Evolutionary conservation across 768 basidiomycete species (phyloP).

Genomic region (Tephrocybe sp.): DNA sequence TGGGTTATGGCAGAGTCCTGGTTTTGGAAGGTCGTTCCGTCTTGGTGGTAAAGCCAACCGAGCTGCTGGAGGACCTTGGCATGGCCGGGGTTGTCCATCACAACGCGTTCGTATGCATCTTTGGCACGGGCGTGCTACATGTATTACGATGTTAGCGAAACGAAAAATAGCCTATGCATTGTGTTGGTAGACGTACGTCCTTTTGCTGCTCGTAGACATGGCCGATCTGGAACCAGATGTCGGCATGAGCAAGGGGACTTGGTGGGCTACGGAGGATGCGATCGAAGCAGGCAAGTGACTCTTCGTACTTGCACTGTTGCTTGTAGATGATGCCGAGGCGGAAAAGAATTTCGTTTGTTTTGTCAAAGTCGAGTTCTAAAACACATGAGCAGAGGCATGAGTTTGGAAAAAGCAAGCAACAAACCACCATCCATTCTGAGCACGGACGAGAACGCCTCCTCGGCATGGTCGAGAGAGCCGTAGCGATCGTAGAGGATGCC

Average conservation of each 20-base stretch:
- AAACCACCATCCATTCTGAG: constrained; percentile 98
- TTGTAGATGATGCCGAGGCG: constrained; percentile 99
- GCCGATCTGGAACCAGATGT: constrained; percentile 99
- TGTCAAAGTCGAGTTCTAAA: constrained; percentile 86
- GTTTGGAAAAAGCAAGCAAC: too few species aligned
- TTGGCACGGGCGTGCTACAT: constrained; percentile 83
- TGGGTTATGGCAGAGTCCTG: constrained; percentile 93
- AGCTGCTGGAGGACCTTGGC: constrained; percentile 98
- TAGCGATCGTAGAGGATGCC: constrained; percentile 99
- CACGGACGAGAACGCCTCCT: constrained; percentile 96
- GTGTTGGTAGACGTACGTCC: constrained; percentile 59
- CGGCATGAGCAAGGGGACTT: constrained; percentile 91
- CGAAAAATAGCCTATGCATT: neutral
- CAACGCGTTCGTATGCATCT: constrained; percentile 95
- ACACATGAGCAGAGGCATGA: constrained; percentile 20
- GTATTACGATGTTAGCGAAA: neutral
- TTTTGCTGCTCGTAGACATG: constrained; percentile 98
- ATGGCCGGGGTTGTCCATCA: constrained; percentile 89
- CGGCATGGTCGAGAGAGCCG: constrained; percentile 96
- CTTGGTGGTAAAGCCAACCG: constrained; percentile 97
- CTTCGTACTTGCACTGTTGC: constrained; percentile 92
- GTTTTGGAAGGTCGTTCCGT: constrained; percentile 92
- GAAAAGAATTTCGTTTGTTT: constrained; percentile 98
- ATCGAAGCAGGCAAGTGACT: constrained; percentile 90
- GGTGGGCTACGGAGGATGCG: constrained; percentile 96